phyloP scores from a whole-genome alignment of 352 stramenopile genomes.

The Phytophthora pinifolia region DNA sequence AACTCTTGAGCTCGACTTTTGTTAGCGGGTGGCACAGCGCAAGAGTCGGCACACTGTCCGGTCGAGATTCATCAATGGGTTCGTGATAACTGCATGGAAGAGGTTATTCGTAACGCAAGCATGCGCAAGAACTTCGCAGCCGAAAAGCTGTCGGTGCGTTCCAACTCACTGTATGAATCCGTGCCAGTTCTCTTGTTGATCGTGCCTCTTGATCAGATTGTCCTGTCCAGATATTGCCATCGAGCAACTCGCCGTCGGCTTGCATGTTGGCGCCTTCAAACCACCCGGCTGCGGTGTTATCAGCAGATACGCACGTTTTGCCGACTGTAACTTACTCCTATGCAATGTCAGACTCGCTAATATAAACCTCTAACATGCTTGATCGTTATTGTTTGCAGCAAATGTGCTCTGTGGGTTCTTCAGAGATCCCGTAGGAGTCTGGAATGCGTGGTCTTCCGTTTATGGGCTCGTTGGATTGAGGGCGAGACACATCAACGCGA shows the following conservation, averaged over 20 bases:
- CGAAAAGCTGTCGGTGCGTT: slow-evolving; percentile 41
- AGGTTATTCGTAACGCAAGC: slow-evolving; percentile 29
- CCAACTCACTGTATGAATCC: not conserved
- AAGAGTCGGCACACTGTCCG: slow-evolving; percentile 5
- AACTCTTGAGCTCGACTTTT: no score
- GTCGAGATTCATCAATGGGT: slow-evolving; percentile 37
- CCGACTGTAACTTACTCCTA: slow-evolving; percentile 32
- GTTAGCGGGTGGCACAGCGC: not conserved
- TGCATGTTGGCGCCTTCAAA: slow-evolving; percentile 28
- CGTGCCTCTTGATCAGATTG: slow-evolving; percentile 14
- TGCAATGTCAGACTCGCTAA: not conserved
- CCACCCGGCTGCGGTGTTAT: slow-evolving; percentile 22
- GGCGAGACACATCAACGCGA: slow-evolving; percentile 25
- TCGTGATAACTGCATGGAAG: slow-evolving; percentile 50
- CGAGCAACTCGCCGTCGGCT: slow-evolving; percentile 19
- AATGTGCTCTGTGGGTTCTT: slow-evolving; percentile 45
- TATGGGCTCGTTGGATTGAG: slow-evolving; percentile 40
- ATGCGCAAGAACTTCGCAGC: slow-evolving; percentile 43
- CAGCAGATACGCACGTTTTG: slow-evolving; percentile 41
- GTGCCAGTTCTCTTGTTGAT: not conserved
- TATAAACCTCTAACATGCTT: no score
- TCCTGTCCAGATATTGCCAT: slow-evolving; percentile 13
- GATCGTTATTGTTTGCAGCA: slow-evolving; percentile 28
- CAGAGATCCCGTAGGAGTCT: slow-evolving; percentile 34
- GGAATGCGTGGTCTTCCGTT: slow-evolving; percentile 17